phyloP scores from a whole-genome alignment of 768 basidiomycete species.

The Psilocybe azurescens region DNA sequence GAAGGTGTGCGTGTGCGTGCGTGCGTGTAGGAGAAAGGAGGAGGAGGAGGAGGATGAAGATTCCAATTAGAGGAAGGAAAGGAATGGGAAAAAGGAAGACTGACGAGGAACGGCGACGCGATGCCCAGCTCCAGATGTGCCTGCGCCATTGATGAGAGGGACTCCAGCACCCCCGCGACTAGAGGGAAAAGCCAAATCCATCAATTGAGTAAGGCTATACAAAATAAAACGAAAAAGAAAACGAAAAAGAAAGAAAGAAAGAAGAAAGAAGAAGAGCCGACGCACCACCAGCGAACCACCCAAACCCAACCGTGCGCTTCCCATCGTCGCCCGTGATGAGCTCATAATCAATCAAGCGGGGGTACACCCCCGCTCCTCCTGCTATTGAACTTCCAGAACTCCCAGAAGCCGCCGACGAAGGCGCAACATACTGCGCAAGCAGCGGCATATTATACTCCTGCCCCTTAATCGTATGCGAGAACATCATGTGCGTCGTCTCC shows the following conservation, averaged over 20 bases:
- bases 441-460: slow-evolving; percentile 87
- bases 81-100: no score
- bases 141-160: slow-evolving; percentile 78
- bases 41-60: not conserved
- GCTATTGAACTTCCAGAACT: not conserved
- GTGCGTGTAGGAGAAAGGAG: not conserved
- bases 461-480: slow-evolving; percentile 91
- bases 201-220: not conserved
- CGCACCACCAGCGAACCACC: slow-evolving; percentile 91
- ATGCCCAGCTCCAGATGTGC: slow-evolving; percentile 79
- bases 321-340: slow-evolving; percentile 66
- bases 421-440: slow-evolving; percentile 63
- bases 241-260: not conserved
- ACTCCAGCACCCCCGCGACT: slow-evolving; percentile 89
- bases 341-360: slow-evolving; percentile 85
- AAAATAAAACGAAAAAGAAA: not conserved
- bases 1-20: no score
- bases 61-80: not conserved
- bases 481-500: slow-evolving; percentile 78
- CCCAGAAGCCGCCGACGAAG: slow-evolving; percentile 2
- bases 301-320: slow-evolving; percentile 87
- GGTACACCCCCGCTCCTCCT: slow-evolving; percentile 25
- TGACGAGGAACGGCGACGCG: slow-evolving; percentile 82
- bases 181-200: not conserved
- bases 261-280: not conserved